Base-by-base conservation (phyloP, 352 stramenopile species). In the Pythium aquatile region DNA sequence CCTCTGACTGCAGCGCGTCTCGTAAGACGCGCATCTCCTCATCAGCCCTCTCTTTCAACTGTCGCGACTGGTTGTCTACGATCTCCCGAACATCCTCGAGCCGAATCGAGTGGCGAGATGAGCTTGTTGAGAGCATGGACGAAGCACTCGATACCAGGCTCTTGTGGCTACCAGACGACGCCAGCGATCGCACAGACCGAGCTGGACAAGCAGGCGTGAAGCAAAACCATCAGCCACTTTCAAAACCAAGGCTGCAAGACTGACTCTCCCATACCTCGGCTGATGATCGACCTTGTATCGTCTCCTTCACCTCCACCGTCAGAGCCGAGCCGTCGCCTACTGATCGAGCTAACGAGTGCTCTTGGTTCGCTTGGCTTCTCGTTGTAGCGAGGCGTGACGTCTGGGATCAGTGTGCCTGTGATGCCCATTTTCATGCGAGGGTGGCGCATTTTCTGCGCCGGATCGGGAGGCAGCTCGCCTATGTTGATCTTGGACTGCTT, bases 351-450 rank as follows among this genome's bases (percentile, higher is more conserved):
- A 6, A 40, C 0, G 7, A 74, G 17, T 0, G 55, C 30, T 17
- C 28, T 16, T 3, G 30, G 29, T 5, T 68, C 44, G 20, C 44
- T 51, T 14, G 44, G 47, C 8, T 63, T 52, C 20, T 57, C 48
- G 29, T 64, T 62, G 30, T 60, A 61, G 0, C 77, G 73, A 1
- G 77, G 74, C 30, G 74, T 85, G 40, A 81, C 55, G 44, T 79
- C 68, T 5, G 74, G 76, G 48, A 83, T 79, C 14, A 85, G 65
- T 20, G 77, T 76, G 35, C 77, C 77, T 0, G 77, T 78, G 35
- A 85, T 77, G 17, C 74, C 77, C 69, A 85, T 79, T 53, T 73
- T 63, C 69, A 83, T 76, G 6, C 77, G 69, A 24, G 77, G 58
- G 29, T 75, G 68, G 9, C 73, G 65, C 60, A 72, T 58, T 42